Evolutionary conservation across 805 yeast species (phyloP), one percentile per base, ranked within the genome.

Genomic region (Myxozyma lipomycoides): DNA sequence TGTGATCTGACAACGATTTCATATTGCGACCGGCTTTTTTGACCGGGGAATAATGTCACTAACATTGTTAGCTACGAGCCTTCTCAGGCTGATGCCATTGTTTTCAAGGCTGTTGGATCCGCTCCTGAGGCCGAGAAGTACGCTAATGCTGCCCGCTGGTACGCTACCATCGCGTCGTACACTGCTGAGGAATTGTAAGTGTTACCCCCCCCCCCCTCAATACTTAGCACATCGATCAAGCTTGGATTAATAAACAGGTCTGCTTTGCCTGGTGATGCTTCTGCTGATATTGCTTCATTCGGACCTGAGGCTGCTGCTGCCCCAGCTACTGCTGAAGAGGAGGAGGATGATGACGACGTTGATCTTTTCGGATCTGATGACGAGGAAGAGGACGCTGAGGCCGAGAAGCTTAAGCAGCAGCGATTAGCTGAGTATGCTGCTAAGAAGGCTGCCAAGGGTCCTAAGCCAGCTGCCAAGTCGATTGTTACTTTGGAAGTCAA

Each of bases 401-500:
- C 97, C 73, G 99, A 89, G 82, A 86, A 85, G 76, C 75, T 93
- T 72, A 93, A 91, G 84, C 95, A 87, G 75, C 80, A 91, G 80
- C 89, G 99, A 84, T 76, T 93, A 69, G 98, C 96, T 73, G 96
- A 83, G 73, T 93, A 93, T 83, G 86, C 87, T 70, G 96, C 95
- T 69, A 89, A 85, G 83, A 93, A 93, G 84, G 96, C 96, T 64
- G 83, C 91, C 64, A 86, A 86, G 78, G 95, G 95, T 72, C 88
- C 98, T 68, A 89, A 89, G 82, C 89, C 98, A 68, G 96, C 96
- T 75, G 97, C 98, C 70, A 93, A 93, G 81, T 87, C 97, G 58
- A 77, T 89, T 64, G 96, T 93, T 69, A 91, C 99, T 69, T 70
- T 93, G 67, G 98, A 93, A 67, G 95, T 93, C 67, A 93, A 93